Evolutionary conservation across 2,329 filamentous ascomycete genomes (phyloP), one percentile per base, ranked within the genome.

Genomic region (Harringtonia lauricola): DNA sequence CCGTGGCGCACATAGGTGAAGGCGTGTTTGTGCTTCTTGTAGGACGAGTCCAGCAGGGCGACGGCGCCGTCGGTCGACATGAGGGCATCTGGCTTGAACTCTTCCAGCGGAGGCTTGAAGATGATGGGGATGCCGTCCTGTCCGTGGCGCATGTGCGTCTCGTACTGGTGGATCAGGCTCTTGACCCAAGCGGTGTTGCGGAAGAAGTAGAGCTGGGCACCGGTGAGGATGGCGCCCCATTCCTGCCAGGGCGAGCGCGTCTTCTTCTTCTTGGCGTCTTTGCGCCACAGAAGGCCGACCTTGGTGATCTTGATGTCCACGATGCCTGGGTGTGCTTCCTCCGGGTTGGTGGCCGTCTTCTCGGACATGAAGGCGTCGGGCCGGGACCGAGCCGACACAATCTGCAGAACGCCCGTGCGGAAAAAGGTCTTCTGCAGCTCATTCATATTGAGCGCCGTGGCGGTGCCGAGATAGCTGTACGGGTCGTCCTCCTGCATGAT

Each of bases 261-360:
- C 62, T 94, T 94, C 65, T 92, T 90, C 64, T 90, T 95, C 65
- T 94, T 95, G 1, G 74, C 67, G 51, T 95, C 88, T 59, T 98
- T 98, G 36, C 92, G 80, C 92, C 92, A 98, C 28, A 98, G 61
- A 2, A 95, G 67, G 4, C 92, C 92, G 40, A 98, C 89, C 61
- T 96, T 98, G 36, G 90, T 95, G 37, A 96, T 84, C 54, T 95
- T 95, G 58, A 98, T 94, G 61, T 96, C 90, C 12, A 98, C 90
- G 46, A 98, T 83, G 13, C 92, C 92, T 3, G 88, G 86, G 51
- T 92, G 86, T 1, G 87, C 86, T 49, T 92, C 87, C 22, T 86
- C 73, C 0, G 89, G 87, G 52, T 94, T 95, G 28, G 79, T 82
- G 35, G 85, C 80, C 13, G 86, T 89, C 54, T 86, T 81, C 50